Evolutionary conservation across 768 basidiomycete species (phyloP).

Genomic region (Mycena haematopus): DNA sequence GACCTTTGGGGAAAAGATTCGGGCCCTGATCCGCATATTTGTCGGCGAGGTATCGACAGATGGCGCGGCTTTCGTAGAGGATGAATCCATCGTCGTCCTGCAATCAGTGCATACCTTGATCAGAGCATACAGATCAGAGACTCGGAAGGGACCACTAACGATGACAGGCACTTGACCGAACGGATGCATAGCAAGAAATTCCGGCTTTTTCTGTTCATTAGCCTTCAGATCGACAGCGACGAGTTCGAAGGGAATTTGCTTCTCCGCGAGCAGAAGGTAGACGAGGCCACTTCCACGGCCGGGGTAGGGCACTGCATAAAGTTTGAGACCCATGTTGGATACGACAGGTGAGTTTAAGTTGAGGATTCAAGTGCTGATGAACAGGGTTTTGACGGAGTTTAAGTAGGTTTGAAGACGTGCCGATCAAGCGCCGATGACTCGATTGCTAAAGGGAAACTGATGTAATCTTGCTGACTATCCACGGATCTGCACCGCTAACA

Average conservation of each 20-base stretch:
- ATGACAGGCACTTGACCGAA: constrained; percentile 47
- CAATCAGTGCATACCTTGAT: not conserved
- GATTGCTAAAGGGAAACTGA: not conserved
- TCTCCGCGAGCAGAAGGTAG: constrained; percentile 51
- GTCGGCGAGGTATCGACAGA: constrained; percentile 50
- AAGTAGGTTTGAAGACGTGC: not conserved
- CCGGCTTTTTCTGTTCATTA: constrained; percentile 49
- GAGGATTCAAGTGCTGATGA: constrained; percentile 1
- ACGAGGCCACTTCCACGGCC: constrained; percentile 52
- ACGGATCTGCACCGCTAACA: not conserved
- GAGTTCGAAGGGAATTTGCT: constrained; percentile 54
- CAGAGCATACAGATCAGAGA: constrained; percentile 11
- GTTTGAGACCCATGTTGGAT: constrained; percentile 49
- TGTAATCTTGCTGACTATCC: constrained; percentile 11
- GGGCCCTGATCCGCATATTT: constrained; percentile 50
- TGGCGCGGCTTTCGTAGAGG: constrained; percentile 55
- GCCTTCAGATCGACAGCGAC: constrained; percentile 43
- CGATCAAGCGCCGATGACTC: not conserved
- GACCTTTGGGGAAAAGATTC: constrained; percentile 42
- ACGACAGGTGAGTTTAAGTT: not conserved
- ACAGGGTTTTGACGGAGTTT: not conserved
- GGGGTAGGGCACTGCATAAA: constrained; percentile 49
- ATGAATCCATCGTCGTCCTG: constrained; percentile 53
- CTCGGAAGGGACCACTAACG: constrained; percentile 33
- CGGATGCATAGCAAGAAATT: constrained; percentile 46